Evolutionary conservation across 345 rosid genomes (phyloP), one percentile per base, ranked within the genome.

Genomic region (Noccaea caerulescens): DNA sequence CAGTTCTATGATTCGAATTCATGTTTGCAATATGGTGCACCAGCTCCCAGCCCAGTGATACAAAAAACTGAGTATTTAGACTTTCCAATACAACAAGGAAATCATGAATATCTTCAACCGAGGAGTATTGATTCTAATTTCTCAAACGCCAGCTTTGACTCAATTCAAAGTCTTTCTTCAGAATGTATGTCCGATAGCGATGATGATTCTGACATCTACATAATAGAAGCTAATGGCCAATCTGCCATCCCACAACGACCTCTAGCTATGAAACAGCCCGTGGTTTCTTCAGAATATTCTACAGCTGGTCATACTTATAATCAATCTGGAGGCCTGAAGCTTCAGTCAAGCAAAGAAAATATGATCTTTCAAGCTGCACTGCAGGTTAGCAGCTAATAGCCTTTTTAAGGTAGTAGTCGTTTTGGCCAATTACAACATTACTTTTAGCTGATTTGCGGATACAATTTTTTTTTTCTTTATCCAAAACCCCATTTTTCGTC

Each of bases 201-300:
- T 71, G 87, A 82, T 77, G 96, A 88, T 68, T 77, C 84, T 72
- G 95, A 91, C 80, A 50, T 94, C 63, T 89, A 83, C 80, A 85
- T 94, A 23, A 86, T 91, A 58, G 97, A 91, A 68, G 85, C 85
- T 74, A 82, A 74, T 70, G 82, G 96, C 75, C 91, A 79, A 78
- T 82, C 88, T 71, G 81, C 83, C 4, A 58, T 37, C 32, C 58
- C 82, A 33, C 70, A 44, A 73, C 87, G 55, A 50, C 76, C 78
- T 77, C 50, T 45, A 45, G 71, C 78, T 13, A 72, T 62, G 44
- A 73, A 37, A 44, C 80, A 47, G 68, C 68, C 77, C 8, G 53
- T 51, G 34, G 62, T 56, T 58, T 56, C 82, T 53, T 46, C 76
- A 30, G 83, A 80, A 11, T 69, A 55, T 38, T 49, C 76, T 43